Percentiles rank a stretch among this genome's conserved stretches.
Evolutionary conservation across 2,329 filamentous ascomycete genomes (phyloP).

Genomic region (Fonsecaea erecta): DNA sequence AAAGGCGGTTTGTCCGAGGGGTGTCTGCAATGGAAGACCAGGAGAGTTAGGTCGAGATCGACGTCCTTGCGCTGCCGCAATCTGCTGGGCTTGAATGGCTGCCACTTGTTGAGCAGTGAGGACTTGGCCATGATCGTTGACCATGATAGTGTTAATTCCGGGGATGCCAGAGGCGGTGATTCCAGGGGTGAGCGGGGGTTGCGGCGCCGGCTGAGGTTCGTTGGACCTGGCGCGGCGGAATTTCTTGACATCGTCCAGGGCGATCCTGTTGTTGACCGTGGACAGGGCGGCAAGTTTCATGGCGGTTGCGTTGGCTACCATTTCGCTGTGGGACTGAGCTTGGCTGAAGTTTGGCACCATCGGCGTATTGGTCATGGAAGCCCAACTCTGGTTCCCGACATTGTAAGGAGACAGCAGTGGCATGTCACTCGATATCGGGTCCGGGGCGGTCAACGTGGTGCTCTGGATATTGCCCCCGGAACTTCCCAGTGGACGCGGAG

Average conservation of each 20-base stretch:
- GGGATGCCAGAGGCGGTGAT: conserved; percentile 67
- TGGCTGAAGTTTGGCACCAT: conserved; percentile 85
- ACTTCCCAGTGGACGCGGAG: conserved; percentile 73
- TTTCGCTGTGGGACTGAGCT: conserved; percentile 78
- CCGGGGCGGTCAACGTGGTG: conserved; percentile 76
- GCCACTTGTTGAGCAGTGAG: conserved; percentile 83
- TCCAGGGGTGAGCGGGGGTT: conserved; percentile 69
- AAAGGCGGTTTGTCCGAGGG: conserved; percentile 59
- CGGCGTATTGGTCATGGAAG: conserved; percentile 96
- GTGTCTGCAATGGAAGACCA: conserved; percentile 74
- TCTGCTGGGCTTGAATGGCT: conserved; percentile 73
- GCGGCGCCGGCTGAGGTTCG: conserved; percentile 63
- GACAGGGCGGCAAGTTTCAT: conserved; percentile 98
- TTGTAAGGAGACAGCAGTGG: conserved; percentile 82
- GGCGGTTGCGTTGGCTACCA: conserved; percentile 97
- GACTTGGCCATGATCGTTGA: conserved; percentile 89
- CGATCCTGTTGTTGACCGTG: conserved; percentile 97
- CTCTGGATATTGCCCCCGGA: conserved; percentile 73
- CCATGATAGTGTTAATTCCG: conserved; percentile 84
- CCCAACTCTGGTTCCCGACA: conserved; percentile 88
- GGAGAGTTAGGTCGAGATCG: conserved; percentile 90
- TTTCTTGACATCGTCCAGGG: conserved; percentile 94
- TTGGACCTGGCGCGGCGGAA: conserved; percentile 91
- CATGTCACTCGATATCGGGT: conserved; percentile 71
- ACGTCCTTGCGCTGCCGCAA: conserved; percentile 62